phyloP scores from a whole-genome alignment of 495 filamentous ascomycete genomes.

The Tuber borchii region DNA sequence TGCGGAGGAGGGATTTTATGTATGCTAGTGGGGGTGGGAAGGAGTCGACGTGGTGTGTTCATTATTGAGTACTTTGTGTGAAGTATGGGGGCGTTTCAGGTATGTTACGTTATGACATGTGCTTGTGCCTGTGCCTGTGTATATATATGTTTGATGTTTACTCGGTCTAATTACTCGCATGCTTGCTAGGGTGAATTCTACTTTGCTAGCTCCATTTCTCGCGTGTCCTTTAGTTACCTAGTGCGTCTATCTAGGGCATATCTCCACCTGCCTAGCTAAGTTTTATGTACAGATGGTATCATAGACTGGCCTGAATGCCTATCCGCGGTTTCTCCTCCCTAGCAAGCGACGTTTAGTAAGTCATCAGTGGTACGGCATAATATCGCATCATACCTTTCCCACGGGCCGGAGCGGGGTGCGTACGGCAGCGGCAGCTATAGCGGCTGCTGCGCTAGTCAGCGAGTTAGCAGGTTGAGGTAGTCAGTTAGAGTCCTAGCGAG shows the following conservation, averaged over 20 bases:
- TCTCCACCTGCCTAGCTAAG: neutral
- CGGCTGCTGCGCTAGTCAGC: too few relatives aligned
- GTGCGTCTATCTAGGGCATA: neutral
- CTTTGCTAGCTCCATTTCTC: too few relatives aligned
- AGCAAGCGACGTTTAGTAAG: neutral
- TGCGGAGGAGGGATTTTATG: slow-evolving; percentile 2
- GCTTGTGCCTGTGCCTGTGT: neutral
- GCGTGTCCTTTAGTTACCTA: neutral
- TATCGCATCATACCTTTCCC: neutral
- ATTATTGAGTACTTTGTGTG: neutral
- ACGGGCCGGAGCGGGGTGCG: neutral
- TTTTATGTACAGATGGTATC: neutral
- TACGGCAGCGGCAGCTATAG: neutral
- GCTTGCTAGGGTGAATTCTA: too few relatives aligned
- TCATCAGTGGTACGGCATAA: neutral
- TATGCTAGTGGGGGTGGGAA: neutral
- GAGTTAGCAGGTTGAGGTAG: too few relatives aligned
- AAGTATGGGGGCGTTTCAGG: neutral
- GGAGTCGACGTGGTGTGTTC: neutral
- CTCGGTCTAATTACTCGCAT: neutral
- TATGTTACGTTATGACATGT: neutral
- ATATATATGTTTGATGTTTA: neutral
- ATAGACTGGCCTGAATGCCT: neutral
- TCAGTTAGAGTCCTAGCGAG: too few relatives aligned
- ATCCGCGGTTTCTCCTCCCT: neutral